phyloP scores from a whole-genome alignment of 805 yeast genomes.

The Scheffersomyces spartinae region DNA sequence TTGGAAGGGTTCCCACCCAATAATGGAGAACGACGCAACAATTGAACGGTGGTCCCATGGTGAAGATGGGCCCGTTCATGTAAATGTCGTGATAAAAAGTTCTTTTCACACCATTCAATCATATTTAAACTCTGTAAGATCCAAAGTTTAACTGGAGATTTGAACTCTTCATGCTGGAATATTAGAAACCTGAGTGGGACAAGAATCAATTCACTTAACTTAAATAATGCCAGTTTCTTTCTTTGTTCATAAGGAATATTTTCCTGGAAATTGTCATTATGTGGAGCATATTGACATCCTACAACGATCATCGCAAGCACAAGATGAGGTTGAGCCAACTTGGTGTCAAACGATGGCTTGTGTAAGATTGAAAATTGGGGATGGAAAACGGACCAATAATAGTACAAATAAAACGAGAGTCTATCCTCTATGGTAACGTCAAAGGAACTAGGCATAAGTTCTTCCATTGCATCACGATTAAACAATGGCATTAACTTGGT shows the following conservation, averaged over 20 bases:
- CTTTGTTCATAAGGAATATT: conserved; percentile 9
- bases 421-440: conserved; percentile 17
- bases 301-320: conserved; percentile 43
- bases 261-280: conserved; percentile 8
- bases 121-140: conserved; percentile 62
- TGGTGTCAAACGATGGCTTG: conserved; percentile 44
- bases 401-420: conserved; percentile 23
- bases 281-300: conserved; percentile 37
- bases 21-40: conserved; percentile 64
- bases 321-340: conserved; percentile 35
- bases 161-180: conserved; percentile 60
- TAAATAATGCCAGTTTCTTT: conserved; percentile 20
- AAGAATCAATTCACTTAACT: conserved; percentile 36
- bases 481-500: conserved; percentile 17
- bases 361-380: conserved; percentile 51
- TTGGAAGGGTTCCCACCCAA: conserved; percentile 57
- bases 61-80: conserved; percentile 82
- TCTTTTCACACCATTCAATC: conserved; percentile 72
- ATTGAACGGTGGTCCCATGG: conserved; percentile 77
- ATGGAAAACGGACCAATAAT: conserved; percentile 50
- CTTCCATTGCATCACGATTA: conserved; percentile 13
- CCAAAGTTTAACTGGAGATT: conserved; percentile 69
- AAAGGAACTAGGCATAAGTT: conserved; percentile 10
- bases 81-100: conserved; percentile 50
- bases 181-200: conserved; percentile 57